Percentiles rank a stretch among this genome's conserved stretches.
Evolutionary conservation across 108 stramenopile species (phyloP).

Genomic region (Fistulifera solaris): DNA sequence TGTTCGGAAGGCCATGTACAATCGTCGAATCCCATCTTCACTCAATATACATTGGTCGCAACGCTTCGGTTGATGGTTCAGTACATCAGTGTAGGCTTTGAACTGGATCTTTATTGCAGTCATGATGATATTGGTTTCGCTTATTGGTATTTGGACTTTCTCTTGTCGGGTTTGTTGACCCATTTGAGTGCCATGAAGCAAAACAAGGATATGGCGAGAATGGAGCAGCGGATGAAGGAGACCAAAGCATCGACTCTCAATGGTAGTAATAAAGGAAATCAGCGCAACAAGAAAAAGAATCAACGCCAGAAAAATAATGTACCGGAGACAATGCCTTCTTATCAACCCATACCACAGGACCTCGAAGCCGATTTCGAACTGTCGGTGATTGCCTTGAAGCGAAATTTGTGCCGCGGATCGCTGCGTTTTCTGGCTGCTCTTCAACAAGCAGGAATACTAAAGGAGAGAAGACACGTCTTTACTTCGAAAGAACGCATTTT

Average conservation of each 20-base stretch:
- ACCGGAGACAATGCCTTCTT: not conserved
- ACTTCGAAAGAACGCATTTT: constrained; percentile 51
- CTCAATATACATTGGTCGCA: constrained; percentile 41
- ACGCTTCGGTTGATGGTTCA: constrained; percentile 60
- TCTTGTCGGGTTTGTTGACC: constrained; percentile 49
- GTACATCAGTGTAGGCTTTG: constrained; percentile 46
- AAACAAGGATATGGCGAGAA: constrained; percentile 16
- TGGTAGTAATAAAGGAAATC: constrained; percentile 19
- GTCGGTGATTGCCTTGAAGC: constrained; percentile 30
- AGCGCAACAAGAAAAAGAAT: constrained; percentile 25
- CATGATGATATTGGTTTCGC: constrained; percentile 52
- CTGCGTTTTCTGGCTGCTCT: constrained; percentile 58
- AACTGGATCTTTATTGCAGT: constrained; percentile 44
- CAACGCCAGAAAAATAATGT: constrained; percentile 22
- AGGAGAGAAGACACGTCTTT: constrained; percentile 29
- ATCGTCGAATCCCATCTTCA: constrained; percentile 35
- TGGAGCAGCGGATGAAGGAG: constrained; percentile 11
- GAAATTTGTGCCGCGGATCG: constrained; percentile 57
- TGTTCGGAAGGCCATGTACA: constrained; percentile 13
- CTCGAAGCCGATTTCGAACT: constrained; percentile 54
- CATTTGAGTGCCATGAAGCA: constrained; percentile 34
- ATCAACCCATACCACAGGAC: constrained; percentile 26
- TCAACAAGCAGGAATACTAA: constrained; percentile 48
- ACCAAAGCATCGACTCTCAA: constrained; percentile 12
- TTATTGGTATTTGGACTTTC: constrained; percentile 75